Evolutionary conservation across 371 early-diverging fungal species (phyloP), one percentile per base, ranked within the genome.

Genomic region (Smittium mucronatum): DNA sequence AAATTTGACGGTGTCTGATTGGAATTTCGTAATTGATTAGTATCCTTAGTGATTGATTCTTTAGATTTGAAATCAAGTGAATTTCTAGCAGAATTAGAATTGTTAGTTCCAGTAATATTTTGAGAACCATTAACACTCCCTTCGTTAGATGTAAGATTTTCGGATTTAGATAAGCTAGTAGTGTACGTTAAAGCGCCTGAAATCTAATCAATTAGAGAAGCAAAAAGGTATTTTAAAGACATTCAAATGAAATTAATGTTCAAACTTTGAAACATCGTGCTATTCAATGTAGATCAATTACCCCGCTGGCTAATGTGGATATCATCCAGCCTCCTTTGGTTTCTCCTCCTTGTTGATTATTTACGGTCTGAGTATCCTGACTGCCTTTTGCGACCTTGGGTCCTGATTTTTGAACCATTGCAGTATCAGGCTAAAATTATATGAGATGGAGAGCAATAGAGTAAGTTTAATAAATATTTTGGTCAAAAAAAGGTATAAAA

Each of bases 281-380:
- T n/a, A n/a, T n/a, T n/a, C n/a, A n/a, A n/a, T n/a, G n/a, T n/a
- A 88, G 26, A 61, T 69, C 75, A 26, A 64, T 79, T 59, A 83
- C 59, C 28, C 78, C 78, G 34, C 74, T 76, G 21, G 80, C 77
- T 34, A 89, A 74, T 16, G 89, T 87, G 2, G 88, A 86, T 2
- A 89, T 83, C 0, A 89, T 89, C 91, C 91, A 89, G 5, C 88
- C 87, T 31, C 86, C 84, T 89, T 89, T 89, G 26, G 81, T 78
- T 57, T 81, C 85, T 0, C 83, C 74, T 30, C 67, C 73, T 32
- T 70, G 65, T 0, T 76, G 58, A 17, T 69, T 69, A 29, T 69
- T 64, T 5, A 65, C 64, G 36, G 58, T 58, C 28, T 34, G 30
- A n/a, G 61, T 57, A 21, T 66, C 58, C 11, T 33, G 59, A 1